Evolutionary conservation across 2,329 filamentous ascomycete species (phyloP).

Genomic region (Aureobasidium lini): DNA sequence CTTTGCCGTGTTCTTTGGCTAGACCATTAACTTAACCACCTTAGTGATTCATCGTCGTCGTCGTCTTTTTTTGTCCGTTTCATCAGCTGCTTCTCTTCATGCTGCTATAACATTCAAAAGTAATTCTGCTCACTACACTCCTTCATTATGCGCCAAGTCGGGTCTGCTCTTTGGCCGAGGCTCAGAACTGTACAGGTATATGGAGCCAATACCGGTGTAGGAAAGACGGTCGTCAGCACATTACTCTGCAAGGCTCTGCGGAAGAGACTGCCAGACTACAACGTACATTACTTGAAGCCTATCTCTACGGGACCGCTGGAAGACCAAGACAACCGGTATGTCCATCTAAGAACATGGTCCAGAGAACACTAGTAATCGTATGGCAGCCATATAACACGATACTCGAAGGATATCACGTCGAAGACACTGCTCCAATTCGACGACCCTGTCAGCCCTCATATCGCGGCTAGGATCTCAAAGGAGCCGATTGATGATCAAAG

Average conservation of each 20-base stretch:
- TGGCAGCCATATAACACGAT: conserved; percentile 54
- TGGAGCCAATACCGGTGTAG: conserved; percentile 76
- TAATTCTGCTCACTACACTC: neutral
- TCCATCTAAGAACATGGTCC: neutral
- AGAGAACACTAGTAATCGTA: conserved; percentile 7
- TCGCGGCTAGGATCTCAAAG: conserved; percentile 47
- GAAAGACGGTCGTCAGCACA: conserved; percentile 75
- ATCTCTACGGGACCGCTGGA: conserved; percentile 66
- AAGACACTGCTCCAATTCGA: conserved; percentile 64
- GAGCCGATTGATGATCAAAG: conserved; percentile 13
- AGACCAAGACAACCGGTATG: conserved; percentile 64
- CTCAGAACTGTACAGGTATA: conserved; percentile 68
- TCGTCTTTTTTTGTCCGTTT: neutral
- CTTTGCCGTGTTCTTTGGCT: neutral
- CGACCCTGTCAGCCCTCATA: conserved; percentile 69
- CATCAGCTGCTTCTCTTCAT: neutral
- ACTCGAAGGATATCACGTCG: conserved; percentile 50
- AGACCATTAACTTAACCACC: neutral
- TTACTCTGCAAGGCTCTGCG: conserved; percentile 58
- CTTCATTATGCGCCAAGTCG: conserved; percentile 34
- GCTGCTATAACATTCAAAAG: neutral
- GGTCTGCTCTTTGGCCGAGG: conserved; percentile 59
- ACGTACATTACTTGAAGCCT: conserved; percentile 66
- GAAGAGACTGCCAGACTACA: conserved; percentile 38
- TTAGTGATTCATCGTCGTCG: neutral